Percentiles rank a stretch among this genome's conserved stretches.
phyloP scores from a whole-genome alignment of 2,329 filamentous ascomycete genomes.

The Sclerotiophoma versabilis region DNA sequence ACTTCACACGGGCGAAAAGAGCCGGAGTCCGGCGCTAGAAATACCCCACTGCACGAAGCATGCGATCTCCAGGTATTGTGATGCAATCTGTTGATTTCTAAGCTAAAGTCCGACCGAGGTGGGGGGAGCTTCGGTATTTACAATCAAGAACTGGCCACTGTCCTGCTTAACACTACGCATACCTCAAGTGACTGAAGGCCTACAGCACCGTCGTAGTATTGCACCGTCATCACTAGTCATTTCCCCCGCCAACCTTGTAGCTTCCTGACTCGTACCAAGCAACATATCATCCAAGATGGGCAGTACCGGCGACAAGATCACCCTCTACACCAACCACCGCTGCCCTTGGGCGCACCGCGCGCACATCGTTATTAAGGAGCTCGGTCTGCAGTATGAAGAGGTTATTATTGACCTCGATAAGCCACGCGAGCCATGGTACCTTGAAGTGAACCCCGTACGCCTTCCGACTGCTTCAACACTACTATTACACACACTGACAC shows the following conservation, averaged over 20 bases:
- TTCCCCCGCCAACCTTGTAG: not conserved
- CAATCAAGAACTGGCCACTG: not conserved
- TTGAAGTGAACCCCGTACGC: slow-evolving; percentile 73
- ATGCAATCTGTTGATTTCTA: slow-evolving; percentile 40
- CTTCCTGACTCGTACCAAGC: slow-evolving; percentile 10
- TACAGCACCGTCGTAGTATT: not conserved
- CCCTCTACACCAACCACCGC: slow-evolving; percentile 71
- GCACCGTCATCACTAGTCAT: slow-evolving; percentile 11
- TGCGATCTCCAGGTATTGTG: slow-evolving; percentile 21
- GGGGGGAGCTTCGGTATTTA: slow-evolving; percentile 4
- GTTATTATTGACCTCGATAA: slow-evolving; percentile 74
- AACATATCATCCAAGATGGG: slow-evolving; percentile 5
- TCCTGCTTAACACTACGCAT: not conserved
- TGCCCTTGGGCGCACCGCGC: slow-evolving; percentile 81
- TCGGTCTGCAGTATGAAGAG: slow-evolving; percentile 71
- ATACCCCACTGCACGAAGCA: slow-evolving; percentile 25
- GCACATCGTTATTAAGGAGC: slow-evolving; percentile 73
- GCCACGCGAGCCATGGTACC: slow-evolving; percentile 76
- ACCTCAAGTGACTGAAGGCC: not conserved
- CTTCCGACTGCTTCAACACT: not conserved
- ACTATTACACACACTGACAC: not conserved
- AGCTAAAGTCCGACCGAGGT: slow-evolving; percentile 17
- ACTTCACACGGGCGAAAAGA: slow-evolving; percentile 15
- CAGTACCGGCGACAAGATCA: slow-evolving; percentile 58
- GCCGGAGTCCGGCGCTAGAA: slow-evolving; percentile 7